A percentile compares a stretch with the other conserved stretches of the same genome.
These are phyloP conservation scores for Escallonia rubra DNA, from an alignment of 129 eudicot species.

Conservation along the genomic window DNA sequence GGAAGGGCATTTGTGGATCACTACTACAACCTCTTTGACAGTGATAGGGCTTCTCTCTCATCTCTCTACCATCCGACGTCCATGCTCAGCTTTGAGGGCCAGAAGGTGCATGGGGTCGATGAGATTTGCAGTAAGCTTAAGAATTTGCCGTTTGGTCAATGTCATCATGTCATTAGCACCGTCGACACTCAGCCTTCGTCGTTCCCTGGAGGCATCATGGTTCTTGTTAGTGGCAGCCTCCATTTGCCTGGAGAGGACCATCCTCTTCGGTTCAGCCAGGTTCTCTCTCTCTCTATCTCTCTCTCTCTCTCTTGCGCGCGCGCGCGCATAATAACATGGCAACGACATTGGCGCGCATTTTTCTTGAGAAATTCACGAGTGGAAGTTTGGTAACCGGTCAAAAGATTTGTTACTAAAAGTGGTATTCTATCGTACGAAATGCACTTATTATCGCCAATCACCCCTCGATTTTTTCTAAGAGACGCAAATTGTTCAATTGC, in stretches of 20 bases:
- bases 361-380: no score
- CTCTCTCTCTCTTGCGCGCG: no score
- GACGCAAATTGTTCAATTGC: no score
- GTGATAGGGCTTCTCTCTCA: constrained; percentile 49
- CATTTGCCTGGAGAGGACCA: constrained; percentile 60
- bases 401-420: no score
- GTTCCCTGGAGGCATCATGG: constrained; percentile 58
- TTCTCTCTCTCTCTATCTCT: not conserved
- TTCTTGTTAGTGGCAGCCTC: constrained; percentile 90
- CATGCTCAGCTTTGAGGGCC: constrained; percentile 78
- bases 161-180: constrained; percentile 79
- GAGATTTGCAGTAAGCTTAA: constrained; percentile 47
- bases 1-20: constrained; percentile 93
- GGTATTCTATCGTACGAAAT: no score
- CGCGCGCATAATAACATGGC: no score
- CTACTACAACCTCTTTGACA: constrained; percentile 70
- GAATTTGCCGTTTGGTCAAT: constrained; percentile 59
- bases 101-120: constrained; percentile 50
- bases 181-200: constrained; percentile 68
- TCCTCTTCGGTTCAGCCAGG: constrained; percentile 84
- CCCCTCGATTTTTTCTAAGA: no score
- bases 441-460: no score
- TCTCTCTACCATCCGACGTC: constrained; percentile 65
- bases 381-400: no score
- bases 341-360: no score